Base-by-base conservation (phyloP, 2,329 filamentous ascomycete species). In the Aspergillus transmontanensis region DNA sequence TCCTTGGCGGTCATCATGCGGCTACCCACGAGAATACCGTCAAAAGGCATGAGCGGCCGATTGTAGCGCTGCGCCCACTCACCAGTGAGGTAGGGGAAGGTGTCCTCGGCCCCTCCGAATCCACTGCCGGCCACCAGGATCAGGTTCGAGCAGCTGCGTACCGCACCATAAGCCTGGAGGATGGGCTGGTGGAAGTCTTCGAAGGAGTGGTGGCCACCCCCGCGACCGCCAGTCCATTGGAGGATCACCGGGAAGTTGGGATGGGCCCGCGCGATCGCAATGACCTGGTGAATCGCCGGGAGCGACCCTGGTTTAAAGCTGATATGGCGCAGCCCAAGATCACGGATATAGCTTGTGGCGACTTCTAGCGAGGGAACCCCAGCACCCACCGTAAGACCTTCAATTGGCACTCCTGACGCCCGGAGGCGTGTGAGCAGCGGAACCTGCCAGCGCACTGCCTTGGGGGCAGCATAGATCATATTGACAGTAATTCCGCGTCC, bases 1-100 rank as follows among this genome's bases (percentile, higher is more conserved):
- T 97, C 93, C 81, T 95, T 95, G 60, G 93, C 90, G 56, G 93
- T 91, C 94, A 97, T 97, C 86, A 96, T 91, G 72, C 93, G 91
- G 78, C 91, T 95, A 70, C 92, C 93, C 71, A 97, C 96, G 68
- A 97, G 83, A 74, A 91, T 92, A 70, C 93, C 93, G 77, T 97
- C 93, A 72, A 94, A 96, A 14, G 93, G 93, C 94, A 97, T 97
- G 4, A 92, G 88, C 16, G 93, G 92, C 75, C 95, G 96, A 63
- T 92, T 92, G 73, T 90, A 96, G 73, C 89, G 89, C 76, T 86
- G 88, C 19, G 93, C 90, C 93, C 93, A 97, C 60, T 87, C 84
- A 78, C 93, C 93, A 45, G 92, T 95, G 60, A 97, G 85, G 79
- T 97, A 97, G 4, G 93, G 93, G 75, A 95, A 96, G 0, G 92